A percentile compares a stretch with the other conserved stretches of the same genome.
phyloP scores from a whole-genome alignment of 2,329 filamentous ascomycete species.

The Orbilia brochopaga region DNA sequence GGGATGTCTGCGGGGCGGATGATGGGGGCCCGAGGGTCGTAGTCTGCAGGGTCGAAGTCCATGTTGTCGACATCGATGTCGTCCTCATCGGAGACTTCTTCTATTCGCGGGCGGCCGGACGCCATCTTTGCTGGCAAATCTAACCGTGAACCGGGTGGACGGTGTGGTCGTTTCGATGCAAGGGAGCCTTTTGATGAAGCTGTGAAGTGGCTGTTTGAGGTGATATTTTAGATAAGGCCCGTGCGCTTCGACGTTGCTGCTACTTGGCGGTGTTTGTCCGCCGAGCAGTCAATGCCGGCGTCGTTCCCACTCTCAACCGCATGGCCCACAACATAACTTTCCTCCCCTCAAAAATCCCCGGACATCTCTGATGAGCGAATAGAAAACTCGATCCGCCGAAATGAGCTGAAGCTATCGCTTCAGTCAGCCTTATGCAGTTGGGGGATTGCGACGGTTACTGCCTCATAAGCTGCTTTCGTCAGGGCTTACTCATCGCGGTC shows the following conservation, averaged over 20 bases:
- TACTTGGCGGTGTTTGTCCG: neutral
- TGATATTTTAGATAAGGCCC: neutral
- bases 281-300: neutral
- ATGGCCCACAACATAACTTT: neutral
- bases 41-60: slow-evolving; percentile 80
- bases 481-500: slow-evolving; percentile 42
- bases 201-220: neutral
- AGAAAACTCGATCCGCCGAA: neutral
- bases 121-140: slow-evolving; percentile 63
- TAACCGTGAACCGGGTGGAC: slow-evolving; percentile 20
- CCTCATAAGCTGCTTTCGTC: slow-evolving; percentile 31
- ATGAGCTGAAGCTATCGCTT: neutral
- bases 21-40: slow-evolving; percentile 65
- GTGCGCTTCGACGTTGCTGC: neutral
- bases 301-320: neutral
- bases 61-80: slow-evolving; percentile 67
- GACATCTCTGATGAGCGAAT: neutral
- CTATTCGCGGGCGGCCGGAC: slow-evolving; percentile 78
- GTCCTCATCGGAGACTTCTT: slow-evolving; percentile 78
- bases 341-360: neutral
- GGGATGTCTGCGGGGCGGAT: slow-evolving; percentile 59
- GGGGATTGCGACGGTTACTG: slow-evolving; percentile 24
- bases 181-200: slow-evolving; percentile 10
- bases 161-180: neutral
- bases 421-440: neutral